Conservation (phyloP, 345 rosid genomes). For the Dimocarpus longan region DNA sequence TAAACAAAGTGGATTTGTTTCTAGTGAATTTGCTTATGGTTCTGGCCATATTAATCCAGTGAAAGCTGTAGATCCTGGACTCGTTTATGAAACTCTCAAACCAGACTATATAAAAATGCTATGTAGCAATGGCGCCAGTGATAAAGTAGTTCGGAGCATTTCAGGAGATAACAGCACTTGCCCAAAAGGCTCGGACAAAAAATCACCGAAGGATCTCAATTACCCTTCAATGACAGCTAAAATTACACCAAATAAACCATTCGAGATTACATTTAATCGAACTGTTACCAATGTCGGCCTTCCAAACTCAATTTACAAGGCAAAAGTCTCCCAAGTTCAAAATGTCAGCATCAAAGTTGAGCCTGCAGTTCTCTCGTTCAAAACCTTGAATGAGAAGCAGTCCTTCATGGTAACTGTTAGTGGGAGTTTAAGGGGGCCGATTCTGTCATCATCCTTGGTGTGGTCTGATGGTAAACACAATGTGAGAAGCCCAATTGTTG, state of each 20-base stretch:
- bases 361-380: slow-evolving; percentile 29
- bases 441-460: not conserved
- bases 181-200: slow-evolving; percentile 15
- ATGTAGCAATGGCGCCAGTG: slow-evolving; percentile 32
- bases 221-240: slow-evolving; percentile 43
- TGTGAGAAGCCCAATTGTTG: slow-evolving; percentile 28
- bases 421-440: not conserved
- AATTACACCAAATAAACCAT: slow-evolving; percentile 11
- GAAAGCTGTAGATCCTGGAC: slow-evolving; percentile 26
- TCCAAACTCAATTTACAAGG: not conserved
- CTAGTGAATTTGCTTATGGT: not conserved
- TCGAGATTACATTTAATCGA: slow-evolving; percentile 31
- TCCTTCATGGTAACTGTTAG: slow-evolving; percentile 26
- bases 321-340: slow-evolving; percentile 11
- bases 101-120: slow-evolving; percentile 48
- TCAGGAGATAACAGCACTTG: slow-evolving; percentile 45
- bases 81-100: slow-evolving; percentile 32
- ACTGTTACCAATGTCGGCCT: slow-evolving; percentile 42
- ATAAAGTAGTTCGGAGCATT: slow-evolving; percentile 9
- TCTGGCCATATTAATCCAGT: slow-evolving; percentile 41
- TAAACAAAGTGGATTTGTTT: no score
- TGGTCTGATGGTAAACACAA: slow-evolving; percentile 23
- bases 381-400: slow-evolving; percentile 24
- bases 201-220: slow-evolving; percentile 31
- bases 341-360: slow-evolving; percentile 26